phyloP scores from a whole-genome alignment of 148 eudicot species.

The Silene latifolia region DNA sequence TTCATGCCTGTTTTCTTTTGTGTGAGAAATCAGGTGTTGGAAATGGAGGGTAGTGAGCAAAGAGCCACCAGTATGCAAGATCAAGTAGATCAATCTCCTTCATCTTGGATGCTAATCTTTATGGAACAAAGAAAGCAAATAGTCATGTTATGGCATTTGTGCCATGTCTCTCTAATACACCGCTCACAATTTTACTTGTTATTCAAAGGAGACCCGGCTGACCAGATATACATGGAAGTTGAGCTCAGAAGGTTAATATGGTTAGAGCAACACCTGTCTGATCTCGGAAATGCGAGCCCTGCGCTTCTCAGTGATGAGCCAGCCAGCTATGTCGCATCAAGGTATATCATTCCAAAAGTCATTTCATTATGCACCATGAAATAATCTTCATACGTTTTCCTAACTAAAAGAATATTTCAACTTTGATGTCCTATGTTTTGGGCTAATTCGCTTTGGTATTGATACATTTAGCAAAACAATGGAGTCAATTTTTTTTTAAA shows the following conservation, averaged over 20 bases:
- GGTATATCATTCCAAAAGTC: constrained; percentile 34
- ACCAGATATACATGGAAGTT: constrained; percentile 91
- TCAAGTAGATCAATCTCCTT: constrained; percentile 53
- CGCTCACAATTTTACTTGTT: constrained; percentile 80
- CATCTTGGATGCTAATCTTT: constrained; percentile 58
- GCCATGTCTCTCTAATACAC: constrained; percentile 90
- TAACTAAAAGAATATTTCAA: too few relatives aligned
- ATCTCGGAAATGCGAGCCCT: constrained; percentile 97
- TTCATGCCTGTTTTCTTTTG: neutral
- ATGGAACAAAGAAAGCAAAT: constrained; percentile 81
- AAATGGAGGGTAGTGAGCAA: constrained; percentile 72
- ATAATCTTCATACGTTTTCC: too few relatives aligned
- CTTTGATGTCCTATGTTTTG: too few relatives aligned
- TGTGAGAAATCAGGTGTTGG: constrained; percentile 57
- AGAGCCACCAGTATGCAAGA: constrained; percentile 44
- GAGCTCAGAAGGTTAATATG: constrained; percentile 90
- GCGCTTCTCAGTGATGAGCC: constrained; percentile 95
- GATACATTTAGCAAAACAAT: too few relatives aligned
- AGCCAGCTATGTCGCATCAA: constrained; percentile 69
- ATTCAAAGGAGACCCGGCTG: constrained; percentile 85
- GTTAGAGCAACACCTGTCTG: constrained; percentile 92
- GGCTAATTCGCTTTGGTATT: too few relatives aligned
- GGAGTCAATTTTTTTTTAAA: too few relatives aligned
- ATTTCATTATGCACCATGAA: too few relatives aligned
- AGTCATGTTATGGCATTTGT: constrained; percentile 92